A percentile compares a stretch with the other conserved stretches of the same genome.
Evolutionary conservation across 2,329 filamentous ascomycete genomes (phyloP).

Genomic region (Hymenoscyphus occultus): DNA sequence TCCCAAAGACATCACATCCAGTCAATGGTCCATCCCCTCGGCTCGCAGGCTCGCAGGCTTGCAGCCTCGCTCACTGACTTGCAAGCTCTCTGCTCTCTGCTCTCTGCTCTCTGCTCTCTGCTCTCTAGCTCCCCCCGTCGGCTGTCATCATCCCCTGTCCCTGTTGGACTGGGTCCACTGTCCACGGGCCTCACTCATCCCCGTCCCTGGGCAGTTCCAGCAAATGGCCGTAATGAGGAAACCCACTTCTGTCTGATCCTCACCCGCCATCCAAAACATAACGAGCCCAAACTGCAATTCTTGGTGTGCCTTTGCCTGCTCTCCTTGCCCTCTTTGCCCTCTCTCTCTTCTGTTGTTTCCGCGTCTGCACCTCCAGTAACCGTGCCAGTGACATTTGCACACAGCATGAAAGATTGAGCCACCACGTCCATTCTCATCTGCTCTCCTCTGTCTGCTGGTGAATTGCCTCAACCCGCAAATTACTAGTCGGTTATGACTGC

Average conservation of each 20-base stretch:
- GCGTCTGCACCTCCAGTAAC: neutral
- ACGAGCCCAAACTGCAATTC: neutral
- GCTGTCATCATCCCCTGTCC: neutral
- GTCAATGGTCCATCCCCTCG: too few species aligned
- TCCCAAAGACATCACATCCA: too few species aligned
- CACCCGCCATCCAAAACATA: conserved; percentile 7
- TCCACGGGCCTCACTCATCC: neutral
- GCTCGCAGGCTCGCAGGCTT: too few species aligned
- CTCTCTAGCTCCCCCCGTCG: neutral
- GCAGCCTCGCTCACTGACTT: too few species aligned
- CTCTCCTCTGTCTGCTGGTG: conserved; percentile 3
- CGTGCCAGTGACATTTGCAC: conserved; percentile 6
- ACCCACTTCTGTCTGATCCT: conserved; percentile 15
- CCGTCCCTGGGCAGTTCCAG: conserved; percentile 1
- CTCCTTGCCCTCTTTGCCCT: conserved; percentile 20
- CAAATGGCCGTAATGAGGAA: conserved; percentile 9
- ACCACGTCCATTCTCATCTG: neutral
- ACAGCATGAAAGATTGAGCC: neutral
- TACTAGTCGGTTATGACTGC: conserved; percentile 15
- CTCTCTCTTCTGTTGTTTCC: conserved; percentile 14
- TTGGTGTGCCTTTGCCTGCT: conserved; percentile 14
- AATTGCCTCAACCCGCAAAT: conserved; percentile 7
- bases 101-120: neutral
- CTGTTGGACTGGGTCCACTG: neutral
- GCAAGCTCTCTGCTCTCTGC: neutral